These are phyloP conservation scores for Mucor piriformis DNA, from an alignment of 371 early-diverging fungal genomes.

Conservation along the genomic window DNA sequence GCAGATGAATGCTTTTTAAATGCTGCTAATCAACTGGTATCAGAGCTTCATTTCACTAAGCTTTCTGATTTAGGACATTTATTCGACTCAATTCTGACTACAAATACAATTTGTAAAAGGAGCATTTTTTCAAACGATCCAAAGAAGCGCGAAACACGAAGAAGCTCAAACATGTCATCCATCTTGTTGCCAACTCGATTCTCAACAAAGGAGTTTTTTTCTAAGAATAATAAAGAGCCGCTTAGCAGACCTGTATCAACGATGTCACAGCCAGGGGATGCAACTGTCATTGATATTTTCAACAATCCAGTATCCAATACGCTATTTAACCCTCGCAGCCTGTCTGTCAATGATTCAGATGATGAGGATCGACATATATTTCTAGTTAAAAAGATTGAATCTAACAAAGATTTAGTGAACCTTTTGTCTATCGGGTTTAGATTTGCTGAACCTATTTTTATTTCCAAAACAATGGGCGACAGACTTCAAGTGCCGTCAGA, in stretches of 20 bases:
- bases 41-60: constrained; percentile 23
- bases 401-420: constrained; percentile 26
- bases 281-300: constrained; percentile 24
- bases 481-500: constrained; percentile 41
- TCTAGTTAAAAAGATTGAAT: constrained; percentile 32
- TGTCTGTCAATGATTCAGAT: constrained; percentile 15
- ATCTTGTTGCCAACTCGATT: constrained; percentile 3
- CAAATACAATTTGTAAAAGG: constrained; percentile 29
- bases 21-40: constrained; percentile 33
- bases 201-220: not conserved
- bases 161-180: constrained; percentile 12
- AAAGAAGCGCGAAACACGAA: not conserved
- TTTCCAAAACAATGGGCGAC: constrained; percentile 43
- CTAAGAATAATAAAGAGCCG: not conserved
- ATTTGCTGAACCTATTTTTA: constrained; percentile 45
- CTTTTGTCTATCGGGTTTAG: constrained; percentile 41
- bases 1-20: constrained; percentile 18
- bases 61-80: constrained; percentile 36
- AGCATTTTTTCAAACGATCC: constrained; percentile 15
- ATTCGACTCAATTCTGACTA: constrained; percentile 34
- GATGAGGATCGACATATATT: constrained; percentile 41
- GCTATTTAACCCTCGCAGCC: not conserved
- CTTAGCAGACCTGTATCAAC: not conserved
- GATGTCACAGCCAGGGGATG: not conserved
- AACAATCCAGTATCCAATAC: not conserved